Base-by-base conservation (phyloP, 768 basidiomycete species). In the Daedalea quercina region DNA sequence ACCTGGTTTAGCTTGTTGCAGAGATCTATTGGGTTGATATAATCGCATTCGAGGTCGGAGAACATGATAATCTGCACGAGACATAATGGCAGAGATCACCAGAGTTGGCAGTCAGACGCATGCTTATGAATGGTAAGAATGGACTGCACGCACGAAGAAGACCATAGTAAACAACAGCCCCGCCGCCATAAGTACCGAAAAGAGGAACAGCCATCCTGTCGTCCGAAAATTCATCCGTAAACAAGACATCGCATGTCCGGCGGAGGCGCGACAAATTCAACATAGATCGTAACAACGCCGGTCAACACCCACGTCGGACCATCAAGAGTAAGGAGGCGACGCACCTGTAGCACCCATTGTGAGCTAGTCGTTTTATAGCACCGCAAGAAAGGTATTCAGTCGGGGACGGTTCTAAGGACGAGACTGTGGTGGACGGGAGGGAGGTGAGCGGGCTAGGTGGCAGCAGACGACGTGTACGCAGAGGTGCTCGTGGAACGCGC, bases 1-100 rank as follows among this genome's bases (percentile, higher is more conserved):
- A 95, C 95, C 72, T 94, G 90, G 68, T 98, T 98, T 63, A 98
- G 85, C 77, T 96, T 97, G 74, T 98, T 98, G 74, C 96, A 98
- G 35, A 98, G 85, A 71, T 99, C 96, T 82, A 99, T 99, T 49
- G 96, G 96, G 73, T 99, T 99, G 78, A 98, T 95, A 75, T 97
- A 98, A 79, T 96, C 94, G 77, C 93, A 96, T 74, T 97, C 95
- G 67, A 98, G 76, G 75, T 98, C 96, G 42, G 94, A 96, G 78
- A 98, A 98, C 95, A 97, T 98, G 77, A 99, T 98, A 65, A 99
- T 97, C 95, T 98, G 62, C 28, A 31, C 25, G 47, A 26, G 35
- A 28, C 44, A 26, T n/a, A n/a, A 33, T 41, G 12, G 22, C 41
- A 7, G 3, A 20, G 40, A 24, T 13, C 3, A 24, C 24, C 33